phyloP scores from a whole-genome alignment of 2,329 filamentous ascomycete species.

The Hypoxylon sp. region DNA sequence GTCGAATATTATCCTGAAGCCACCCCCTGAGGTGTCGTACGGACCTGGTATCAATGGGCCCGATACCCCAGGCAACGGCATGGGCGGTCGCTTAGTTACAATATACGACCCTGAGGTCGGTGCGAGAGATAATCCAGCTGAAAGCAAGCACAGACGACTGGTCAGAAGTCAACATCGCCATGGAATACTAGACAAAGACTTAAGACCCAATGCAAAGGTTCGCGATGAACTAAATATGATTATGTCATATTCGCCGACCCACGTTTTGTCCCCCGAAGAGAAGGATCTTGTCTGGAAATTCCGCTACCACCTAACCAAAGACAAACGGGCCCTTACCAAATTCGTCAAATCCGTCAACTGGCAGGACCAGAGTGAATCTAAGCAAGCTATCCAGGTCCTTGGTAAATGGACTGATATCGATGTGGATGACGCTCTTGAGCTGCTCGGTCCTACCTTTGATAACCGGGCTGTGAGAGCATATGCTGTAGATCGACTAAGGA shows the following conservation, averaged over 20 bases:
- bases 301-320: constrained; percentile 90
- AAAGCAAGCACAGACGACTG: constrained; percentile 92
- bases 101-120: constrained; percentile 96
- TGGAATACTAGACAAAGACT: constrained; percentile 92
- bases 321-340: constrained; percentile 94
- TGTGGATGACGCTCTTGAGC: constrained; percentile 93
- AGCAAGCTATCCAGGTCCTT: constrained; percentile 90
- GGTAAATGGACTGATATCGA: constrained; percentile 97
- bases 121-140: constrained; percentile 90
- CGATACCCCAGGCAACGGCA: constrained; percentile 64
- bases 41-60: constrained; percentile 88
- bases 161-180: constrained; percentile 92
- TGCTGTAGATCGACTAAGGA: constrained; percentile 90
- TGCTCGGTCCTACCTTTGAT: constrained; percentile 92
- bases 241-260: constrained; percentile 92
- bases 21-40: constrained; percentile 88
- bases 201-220: constrained; percentile 96
- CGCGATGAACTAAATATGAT: constrained; percentile 93
- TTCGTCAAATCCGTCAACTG: constrained; percentile 99
- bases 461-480: constrained; percentile 91
- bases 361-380: constrained; percentile 86
- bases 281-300: constrained; percentile 99
- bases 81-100: constrained; percentile 77
- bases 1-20: constrained; percentile 80
- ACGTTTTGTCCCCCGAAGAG: constrained; percentile 88